A percentile compares a stretch with the other conserved stretches of the same genome.
Evolutionary conservation across 108 stramenopile species (phyloP).

Genomic region (Tribonema minus): DNA sequence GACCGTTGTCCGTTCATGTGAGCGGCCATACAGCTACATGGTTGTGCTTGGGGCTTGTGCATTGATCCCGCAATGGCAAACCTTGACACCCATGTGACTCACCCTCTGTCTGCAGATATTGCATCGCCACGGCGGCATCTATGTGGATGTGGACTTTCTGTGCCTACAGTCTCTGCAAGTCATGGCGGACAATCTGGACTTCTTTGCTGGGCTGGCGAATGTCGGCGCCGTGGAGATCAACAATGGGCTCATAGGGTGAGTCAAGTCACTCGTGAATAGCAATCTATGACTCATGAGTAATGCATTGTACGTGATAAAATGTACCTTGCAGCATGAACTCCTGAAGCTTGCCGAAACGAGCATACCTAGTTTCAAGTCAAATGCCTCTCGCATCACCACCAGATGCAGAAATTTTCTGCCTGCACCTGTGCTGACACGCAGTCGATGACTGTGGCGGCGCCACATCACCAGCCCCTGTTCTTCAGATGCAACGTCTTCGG

Average conservation of each 20-base stretch:
- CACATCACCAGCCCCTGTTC: background rate
- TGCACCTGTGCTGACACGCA: too few relatives aligned
- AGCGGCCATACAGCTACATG: too few relatives aligned
- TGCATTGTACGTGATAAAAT: too few relatives aligned
- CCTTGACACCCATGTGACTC: too few relatives aligned
- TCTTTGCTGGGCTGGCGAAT: constrained; percentile 41
- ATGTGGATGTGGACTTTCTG: constrained; percentile 41
- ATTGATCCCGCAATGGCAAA: too few relatives aligned
- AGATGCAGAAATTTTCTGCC: background rate
- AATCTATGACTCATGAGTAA: too few relatives aligned
- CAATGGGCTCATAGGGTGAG: constrained; percentile 44
- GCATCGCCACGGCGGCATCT: constrained; percentile 18
- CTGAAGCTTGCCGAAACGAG: background rate
- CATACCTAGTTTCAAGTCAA: background rate
- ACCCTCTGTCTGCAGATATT: constrained; percentile 7
- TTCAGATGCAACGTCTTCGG: background rate
- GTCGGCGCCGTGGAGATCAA: constrained; percentile 43
- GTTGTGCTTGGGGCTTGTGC: too few relatives aligned
- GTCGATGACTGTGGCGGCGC: background rate
- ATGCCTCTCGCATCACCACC: background rate
- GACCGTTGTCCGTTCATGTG: too few relatives aligned
- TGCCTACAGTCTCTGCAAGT: constrained; percentile 24
- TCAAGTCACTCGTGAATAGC: background rate
- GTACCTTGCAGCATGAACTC: background rate
- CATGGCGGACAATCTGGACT: constrained; percentile 24